These are phyloP conservation scores for Ceratocystis eucalypticola DNA, from an alignment of 2,329 filamentous ascomycete genomes.

Conservation along the genomic window DNA sequence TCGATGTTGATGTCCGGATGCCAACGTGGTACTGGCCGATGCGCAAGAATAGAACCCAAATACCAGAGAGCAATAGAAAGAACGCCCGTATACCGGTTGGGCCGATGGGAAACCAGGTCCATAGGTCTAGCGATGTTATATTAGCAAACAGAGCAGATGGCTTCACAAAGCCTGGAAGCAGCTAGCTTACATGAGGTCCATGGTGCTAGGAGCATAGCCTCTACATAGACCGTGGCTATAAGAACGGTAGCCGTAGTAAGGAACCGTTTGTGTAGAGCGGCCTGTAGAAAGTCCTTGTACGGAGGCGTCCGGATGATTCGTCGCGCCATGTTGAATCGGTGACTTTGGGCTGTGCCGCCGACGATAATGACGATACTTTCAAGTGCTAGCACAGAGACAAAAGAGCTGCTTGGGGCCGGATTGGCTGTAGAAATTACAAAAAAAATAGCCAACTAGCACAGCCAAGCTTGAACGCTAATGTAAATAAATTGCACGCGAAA, in stretches of 20 bases:
- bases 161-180: background rate
- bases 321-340: conserved; percentile 10
- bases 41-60: conserved; percentile 71
- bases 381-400: background rate
- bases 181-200: conserved; percentile 52
- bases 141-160: conserved; percentile 4
- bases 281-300: conserved; percentile 85
- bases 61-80: conserved; percentile 60
- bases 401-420: background rate
- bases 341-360: background rate
- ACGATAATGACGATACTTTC: background rate
- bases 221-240: conserved; percentile 56
- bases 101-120: conserved; percentile 77
- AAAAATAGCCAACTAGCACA: background rate
- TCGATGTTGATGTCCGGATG: conserved; percentile 54
- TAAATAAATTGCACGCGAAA: conserved; percentile 20
- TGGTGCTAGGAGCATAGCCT: conserved; percentile 55
- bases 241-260: conserved; percentile 60
- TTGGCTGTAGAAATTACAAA: background rate
- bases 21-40: conserved; percentile 73
- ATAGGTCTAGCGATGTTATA: conserved; percentile 46
- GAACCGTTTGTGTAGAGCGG: conserved; percentile 76
- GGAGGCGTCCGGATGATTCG: conserved; percentile 35
- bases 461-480: conserved; percentile 7
- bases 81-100: conserved; percentile 59